These are phyloP conservation scores for Hypoxylon intermedium DNA, from an alignment of 495 filamentous ascomycete species.

Conservation along the genomic window DNA sequence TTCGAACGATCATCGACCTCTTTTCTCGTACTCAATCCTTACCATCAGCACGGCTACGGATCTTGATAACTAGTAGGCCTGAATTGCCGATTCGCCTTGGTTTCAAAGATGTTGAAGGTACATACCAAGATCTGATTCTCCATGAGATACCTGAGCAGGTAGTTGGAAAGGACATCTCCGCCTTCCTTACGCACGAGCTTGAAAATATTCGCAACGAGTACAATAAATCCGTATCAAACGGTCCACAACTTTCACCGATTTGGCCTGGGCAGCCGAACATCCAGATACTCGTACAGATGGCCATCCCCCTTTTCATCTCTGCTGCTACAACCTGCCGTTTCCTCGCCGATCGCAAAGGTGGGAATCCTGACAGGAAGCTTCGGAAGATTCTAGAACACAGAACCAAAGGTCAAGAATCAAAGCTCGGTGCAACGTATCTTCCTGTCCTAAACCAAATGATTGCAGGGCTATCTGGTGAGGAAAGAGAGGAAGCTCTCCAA, in stretches of 20 bases:
- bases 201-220: slow-evolving; percentile 29
- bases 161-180: slow-evolving; percentile 48
- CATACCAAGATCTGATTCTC: slow-evolving; percentile 41
- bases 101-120: slow-evolving; percentile 37
- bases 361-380: slow-evolving; percentile 26
- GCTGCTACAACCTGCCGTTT: slow-evolving; percentile 53
- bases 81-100: slow-evolving; percentile 52
- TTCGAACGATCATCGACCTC: slow-evolving; percentile 48
- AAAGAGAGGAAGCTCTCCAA: slow-evolving; percentile 11
- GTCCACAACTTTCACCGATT: slow-evolving; percentile 16
- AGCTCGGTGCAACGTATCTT: slow-evolving; percentile 46
- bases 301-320: slow-evolving; percentile 56
- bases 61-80: slow-evolving; percentile 52
- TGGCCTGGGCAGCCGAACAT: slow-evolving; percentile 53
- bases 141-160: slow-evolving; percentile 40
- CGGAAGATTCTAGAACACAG: slow-evolving; percentile 38
- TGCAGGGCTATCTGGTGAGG: slow-evolving; percentile 8
- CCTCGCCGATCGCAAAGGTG: slow-evolving; percentile 29
- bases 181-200: slow-evolving; percentile 41
- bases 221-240: slow-evolving; percentile 19
- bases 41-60: not conserved
- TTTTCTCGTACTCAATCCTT: slow-evolving; percentile 24
- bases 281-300: slow-evolving; percentile 43
- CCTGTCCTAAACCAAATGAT: slow-evolving; percentile 42
- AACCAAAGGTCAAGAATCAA: slow-evolving; percentile 29